Conservation (phyloP, 2,329 filamentous ascomycete species). For the Alternaria gaisen region DNA sequence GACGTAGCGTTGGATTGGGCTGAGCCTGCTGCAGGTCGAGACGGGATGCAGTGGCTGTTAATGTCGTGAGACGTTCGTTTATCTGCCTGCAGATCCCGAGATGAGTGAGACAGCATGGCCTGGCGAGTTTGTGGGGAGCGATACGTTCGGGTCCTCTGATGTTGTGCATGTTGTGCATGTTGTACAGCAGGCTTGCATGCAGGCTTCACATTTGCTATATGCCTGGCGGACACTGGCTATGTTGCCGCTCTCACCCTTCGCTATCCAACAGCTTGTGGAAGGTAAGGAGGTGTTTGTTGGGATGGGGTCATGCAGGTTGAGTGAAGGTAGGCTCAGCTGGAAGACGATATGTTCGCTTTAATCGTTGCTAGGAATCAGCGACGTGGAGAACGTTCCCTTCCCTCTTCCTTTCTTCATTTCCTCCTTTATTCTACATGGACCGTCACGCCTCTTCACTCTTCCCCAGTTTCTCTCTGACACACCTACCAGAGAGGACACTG, state of each 20-base stretch:
- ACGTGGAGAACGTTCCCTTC: too few species aligned
- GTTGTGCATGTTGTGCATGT: slow-evolving; percentile 11
- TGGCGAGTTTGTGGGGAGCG: slow-evolving; percentile 29
- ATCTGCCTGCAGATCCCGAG: slow-evolving; percentile 41
- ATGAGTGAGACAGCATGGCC: slow-evolving; percentile 41
- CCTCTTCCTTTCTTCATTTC: neutral
- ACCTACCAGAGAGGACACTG: too few species aligned
- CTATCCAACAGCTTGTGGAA: slow-evolving; percentile 23
- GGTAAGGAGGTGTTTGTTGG: neutral
- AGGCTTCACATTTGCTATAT: slow-evolving; percentile 9
- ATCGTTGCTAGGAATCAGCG: neutral
- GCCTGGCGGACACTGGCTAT: neutral
- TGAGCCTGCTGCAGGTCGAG: slow-evolving; percentile 11
- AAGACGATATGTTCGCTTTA: neutral
- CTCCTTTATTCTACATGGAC: neutral
- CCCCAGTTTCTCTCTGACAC: too few species aligned
- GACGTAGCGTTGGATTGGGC: neutral
- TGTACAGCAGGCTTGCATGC: slow-evolving; percentile 7
- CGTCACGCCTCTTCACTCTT: neutral
- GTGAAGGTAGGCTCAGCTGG: neutral
- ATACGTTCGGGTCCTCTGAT: slow-evolving; percentile 22
- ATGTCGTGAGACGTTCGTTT: slow-evolving; percentile 34
- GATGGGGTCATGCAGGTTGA: neutral
- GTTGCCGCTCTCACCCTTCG: slow-evolving; percentile 12
- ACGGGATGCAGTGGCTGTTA: neutral